These are phyloP conservation scores for Phascolomyces articulosus DNA, from an alignment of 371 early-diverging fungal genomes.

Conservation along the genomic window DNA sequence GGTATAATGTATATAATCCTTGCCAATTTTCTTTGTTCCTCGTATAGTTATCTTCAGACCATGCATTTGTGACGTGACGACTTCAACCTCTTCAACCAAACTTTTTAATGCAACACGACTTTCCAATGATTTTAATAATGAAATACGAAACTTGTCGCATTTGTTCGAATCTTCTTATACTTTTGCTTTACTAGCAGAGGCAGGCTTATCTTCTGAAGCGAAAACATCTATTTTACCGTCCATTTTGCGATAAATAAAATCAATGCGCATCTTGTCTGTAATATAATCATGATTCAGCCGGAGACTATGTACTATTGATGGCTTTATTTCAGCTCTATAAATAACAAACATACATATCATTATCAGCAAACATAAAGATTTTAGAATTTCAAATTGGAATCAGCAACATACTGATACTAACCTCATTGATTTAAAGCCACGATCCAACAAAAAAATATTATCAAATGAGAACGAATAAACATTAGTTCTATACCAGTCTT, in stretches of 20 bases:
- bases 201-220: neutral
- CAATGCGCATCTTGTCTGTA: neutral
- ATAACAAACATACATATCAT: too few relatives aligned
- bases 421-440: neutral
- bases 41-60: neutral
- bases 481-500: conserved; percentile 2
- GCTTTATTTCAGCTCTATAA: neutral
- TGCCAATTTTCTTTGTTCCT: neutral
- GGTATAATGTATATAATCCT: neutral
- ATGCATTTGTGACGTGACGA: neutral
- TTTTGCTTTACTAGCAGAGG: neutral
- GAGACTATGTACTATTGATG: neutral
- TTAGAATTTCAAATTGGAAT: too few relatives aligned
- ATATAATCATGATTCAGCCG: too few relatives aligned
- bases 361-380: too few relatives aligned
- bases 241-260: neutral
- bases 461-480: neutral
- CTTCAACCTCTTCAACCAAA: neutral
- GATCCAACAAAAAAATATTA: neutral
- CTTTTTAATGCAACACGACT: neutral
- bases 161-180: neutral
- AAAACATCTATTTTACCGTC: neutral
- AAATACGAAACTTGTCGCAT: neutral
- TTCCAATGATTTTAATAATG: neutral
- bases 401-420: neutral